A percentile compares a stretch with the other conserved stretches of the same genome.
phyloP scores from a whole-genome alignment of 106 monocot genomes.

The Gastrodia elata region DNA sequence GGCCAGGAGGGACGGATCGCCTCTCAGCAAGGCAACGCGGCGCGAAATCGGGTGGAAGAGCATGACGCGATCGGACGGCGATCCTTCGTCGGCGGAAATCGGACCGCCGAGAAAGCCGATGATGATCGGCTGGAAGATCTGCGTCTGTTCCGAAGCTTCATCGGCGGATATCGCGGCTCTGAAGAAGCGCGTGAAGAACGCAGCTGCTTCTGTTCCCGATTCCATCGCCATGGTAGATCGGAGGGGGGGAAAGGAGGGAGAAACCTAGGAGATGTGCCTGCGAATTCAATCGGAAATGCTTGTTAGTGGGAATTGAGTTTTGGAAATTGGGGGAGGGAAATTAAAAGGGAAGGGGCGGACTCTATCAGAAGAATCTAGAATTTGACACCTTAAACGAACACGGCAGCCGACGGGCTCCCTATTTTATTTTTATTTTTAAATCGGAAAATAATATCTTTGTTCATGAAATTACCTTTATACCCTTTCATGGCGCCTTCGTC shows the following conservation, averaged over 20 bases:
- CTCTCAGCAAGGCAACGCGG: constrained; percentile 20
- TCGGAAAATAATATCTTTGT: too few relatives aligned
- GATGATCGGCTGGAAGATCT: constrained; percentile 5
- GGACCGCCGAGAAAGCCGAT: constrained; percentile 6
- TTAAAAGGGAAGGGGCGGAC: background rate
- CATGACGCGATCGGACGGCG: constrained; percentile 26
- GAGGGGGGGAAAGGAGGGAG: background rate
- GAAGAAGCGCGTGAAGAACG: constrained; percentile 6
- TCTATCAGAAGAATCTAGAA: background rate
- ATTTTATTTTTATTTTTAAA: background rate
- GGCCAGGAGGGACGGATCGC: constrained; percentile 11
- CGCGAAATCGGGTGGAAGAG: constrained; percentile 34
- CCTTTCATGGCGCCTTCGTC: too few relatives aligned
- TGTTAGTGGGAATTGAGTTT: background rate
- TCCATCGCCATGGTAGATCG: background rate
- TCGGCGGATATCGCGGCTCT: background rate
- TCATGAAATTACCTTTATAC: constrained; percentile 1
- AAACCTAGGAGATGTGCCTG: background rate
- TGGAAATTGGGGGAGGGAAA: background rate
- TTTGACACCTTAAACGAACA: background rate
- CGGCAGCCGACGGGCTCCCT: background rate
- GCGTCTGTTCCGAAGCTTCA: background rate
- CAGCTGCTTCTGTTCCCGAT: background rate
- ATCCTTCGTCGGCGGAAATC: background rate
- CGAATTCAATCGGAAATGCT: background rate